Conservation (phyloP, 768 basidiomycete genomes). For the Clavaria fumosa region DNA sequence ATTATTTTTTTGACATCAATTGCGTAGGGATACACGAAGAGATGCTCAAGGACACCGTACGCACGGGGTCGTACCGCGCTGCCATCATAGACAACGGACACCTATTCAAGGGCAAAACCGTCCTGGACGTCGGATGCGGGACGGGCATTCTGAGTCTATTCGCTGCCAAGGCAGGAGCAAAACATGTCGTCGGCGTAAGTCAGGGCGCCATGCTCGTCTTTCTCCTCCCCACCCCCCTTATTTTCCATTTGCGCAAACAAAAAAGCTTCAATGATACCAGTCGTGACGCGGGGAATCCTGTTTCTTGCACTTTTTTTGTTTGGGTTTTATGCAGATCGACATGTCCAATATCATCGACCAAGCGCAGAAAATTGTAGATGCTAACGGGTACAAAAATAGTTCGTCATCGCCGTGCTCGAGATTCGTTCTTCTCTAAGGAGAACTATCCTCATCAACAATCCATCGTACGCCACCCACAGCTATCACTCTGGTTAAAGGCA, state of each 20-base stretch:
- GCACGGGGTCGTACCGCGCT: constrained; percentile 87
- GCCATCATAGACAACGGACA: constrained; percentile 92
- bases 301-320: no score
- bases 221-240: no score
- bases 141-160: constrained; percentile 99
- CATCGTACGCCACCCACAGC: constrained; percentile 33
- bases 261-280: no score
- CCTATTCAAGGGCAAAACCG: constrained; percentile 92
- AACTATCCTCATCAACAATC: no score
- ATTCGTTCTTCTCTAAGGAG: constrained; percentile 6
- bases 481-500: constrained; percentile 94
- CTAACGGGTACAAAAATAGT: constrained; percentile 95
- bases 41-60: constrained; percentile 95
- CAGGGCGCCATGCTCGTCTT: constrained; percentile 12
- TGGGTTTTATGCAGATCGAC: constrained; percentile 79
- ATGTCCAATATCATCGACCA: constrained; percentile 99
- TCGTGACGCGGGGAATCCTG: no score
- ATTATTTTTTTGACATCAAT: constrained; percentile 5
- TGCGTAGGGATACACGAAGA: constrained; percentile 88
- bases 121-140: constrained; percentile 96
- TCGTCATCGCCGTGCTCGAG: constrained; percentile 6
- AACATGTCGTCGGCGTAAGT: constrained; percentile 84
- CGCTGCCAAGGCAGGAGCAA: constrained; percentile 89
- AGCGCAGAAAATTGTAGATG: constrained; percentile 90
- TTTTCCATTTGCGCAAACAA: no score